Conservation (phyloP, 2,329 filamentous ascomycete species). For the Trichocomaceae sp. region DNA sequence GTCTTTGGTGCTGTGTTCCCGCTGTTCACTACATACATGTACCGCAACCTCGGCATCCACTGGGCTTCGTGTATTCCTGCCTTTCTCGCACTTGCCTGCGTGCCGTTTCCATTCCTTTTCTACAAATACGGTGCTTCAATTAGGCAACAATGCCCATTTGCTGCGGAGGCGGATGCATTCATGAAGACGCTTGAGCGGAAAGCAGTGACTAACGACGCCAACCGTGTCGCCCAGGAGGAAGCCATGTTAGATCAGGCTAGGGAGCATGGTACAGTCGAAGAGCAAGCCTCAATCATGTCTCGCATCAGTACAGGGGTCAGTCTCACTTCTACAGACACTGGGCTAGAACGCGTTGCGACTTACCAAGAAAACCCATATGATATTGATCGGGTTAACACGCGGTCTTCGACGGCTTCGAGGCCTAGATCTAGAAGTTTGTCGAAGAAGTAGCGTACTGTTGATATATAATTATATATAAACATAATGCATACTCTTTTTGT, state of each 20-base stretch:
- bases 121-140: constrained; percentile 38
- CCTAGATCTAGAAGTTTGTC: not conserved
- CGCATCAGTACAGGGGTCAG: not conserved
- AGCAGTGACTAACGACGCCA: constrained; percentile 6
- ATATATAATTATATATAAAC: too few species aligned
- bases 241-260: constrained; percentile 13
- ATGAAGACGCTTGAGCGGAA: constrained; percentile 32
- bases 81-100: constrained; percentile 40
- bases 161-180: constrained; percentile 29
- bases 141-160: constrained; percentile 36
- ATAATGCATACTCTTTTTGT: too few species aligned
- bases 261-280: not conserved
- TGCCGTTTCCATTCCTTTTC: constrained; percentile 40
- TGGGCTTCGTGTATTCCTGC: constrained; percentile 43
- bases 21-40: constrained; percentile 52
- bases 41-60: constrained; percentile 40
- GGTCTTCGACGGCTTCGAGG: constrained; percentile 2
- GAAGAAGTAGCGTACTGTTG: not conserved
- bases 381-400: constrained; percentile 39
- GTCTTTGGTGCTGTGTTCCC: constrained; percentile 73
- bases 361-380: constrained; percentile 41
- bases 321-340: constrained; percentile 1
- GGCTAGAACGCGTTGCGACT: constrained; percentile 16
- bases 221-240: constrained; percentile 14
- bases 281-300: not conserved